Evolutionary conservation across 352 stramenopile species (phyloP), one percentile per base, ranked within the genome.

Genomic region (Phytopythium boreale): DNA sequence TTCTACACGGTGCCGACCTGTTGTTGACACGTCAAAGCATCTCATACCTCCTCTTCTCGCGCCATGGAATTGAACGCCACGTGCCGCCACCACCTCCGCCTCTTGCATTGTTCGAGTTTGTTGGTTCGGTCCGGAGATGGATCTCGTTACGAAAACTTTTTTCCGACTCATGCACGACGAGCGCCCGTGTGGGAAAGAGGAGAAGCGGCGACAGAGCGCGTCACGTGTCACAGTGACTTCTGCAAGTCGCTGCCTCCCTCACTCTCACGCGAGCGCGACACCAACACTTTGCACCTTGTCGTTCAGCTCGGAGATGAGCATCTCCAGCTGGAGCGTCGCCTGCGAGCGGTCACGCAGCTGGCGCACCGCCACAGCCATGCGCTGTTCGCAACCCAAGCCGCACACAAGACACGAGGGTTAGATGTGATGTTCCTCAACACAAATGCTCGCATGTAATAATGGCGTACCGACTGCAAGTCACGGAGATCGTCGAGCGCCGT

Each of bases 271-370:
- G 64, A 89, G 63, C 46, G 72, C 80, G 31, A 88, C 64, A 29
- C 77, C 75, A 50, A 89, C 76, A 26, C 74, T 87, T 34, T 87
- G 73, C 22, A 92, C 79, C 61, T 92, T 92, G 61, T 92, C 83
- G 14, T 80, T 87, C 27, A 92, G 68, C 59, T 92, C 83, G 2
- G 75, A 75, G 24, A 92, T 72, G 20, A 92, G 63, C 31, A 72
- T 69, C 52, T 92, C 83, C 22, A 92, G 69, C 44, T 86, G 77
- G 44, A 87, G 64, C 19, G 77, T 76, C 51, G 76, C 68, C 53
- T 92, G 77, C 8, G 83, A 88, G 22, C 80, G 80, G 52, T 89
- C 81, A 37, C 80, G 75, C 56, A 92, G 59, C 29, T 84, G 72
- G 14, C 83, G 70, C 27, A 90, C 74, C 31, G 83, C 76, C 14